phyloP scores from a whole-genome alignment of 1,139 yeast genomes.

The Yamadazyma friedrichii region DNA sequence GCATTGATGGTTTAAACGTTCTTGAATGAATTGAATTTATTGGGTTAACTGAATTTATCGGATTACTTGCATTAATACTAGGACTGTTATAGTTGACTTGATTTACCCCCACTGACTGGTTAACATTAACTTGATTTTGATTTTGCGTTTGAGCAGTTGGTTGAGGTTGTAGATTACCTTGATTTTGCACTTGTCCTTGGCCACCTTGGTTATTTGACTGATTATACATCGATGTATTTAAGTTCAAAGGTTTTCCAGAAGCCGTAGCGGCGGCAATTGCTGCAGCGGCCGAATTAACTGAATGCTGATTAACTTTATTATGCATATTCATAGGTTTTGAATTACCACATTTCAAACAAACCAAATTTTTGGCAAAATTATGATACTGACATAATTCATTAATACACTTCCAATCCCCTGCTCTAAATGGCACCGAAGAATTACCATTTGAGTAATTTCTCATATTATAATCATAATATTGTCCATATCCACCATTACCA shows the following conservation, averaged over 20 bases:
- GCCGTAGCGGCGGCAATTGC: conserved; percentile 57
- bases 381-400: conserved; percentile 81
- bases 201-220: background rate
- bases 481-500: conserved; percentile 12
- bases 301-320: conserved; percentile 22
- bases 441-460: conserved; percentile 15
- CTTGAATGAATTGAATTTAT: conserved; percentile 8
- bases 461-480: conserved; percentile 11
- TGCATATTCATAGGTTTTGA: conserved; percentile 54
- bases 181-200: background rate
- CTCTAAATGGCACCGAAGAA: conserved; percentile 75
- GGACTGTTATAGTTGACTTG: background rate
- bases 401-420: conserved; percentile 95
- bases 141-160: background rate
- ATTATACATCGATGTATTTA: conserved; percentile 19
- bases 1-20: conserved; percentile 3
- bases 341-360: conserved; percentile 85
- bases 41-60: conserved; percentile 8
- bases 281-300: conserved; percentile 48
- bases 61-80: conserved; percentile 6
- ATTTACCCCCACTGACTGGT: no score
- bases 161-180: background rate
- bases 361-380: conserved; percentile 88
- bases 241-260: conserved; percentile 46
- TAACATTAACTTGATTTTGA: background rate